phyloP scores from a whole-genome alignment of 805 yeast genomes.

The Candida ponderosae region DNA sequence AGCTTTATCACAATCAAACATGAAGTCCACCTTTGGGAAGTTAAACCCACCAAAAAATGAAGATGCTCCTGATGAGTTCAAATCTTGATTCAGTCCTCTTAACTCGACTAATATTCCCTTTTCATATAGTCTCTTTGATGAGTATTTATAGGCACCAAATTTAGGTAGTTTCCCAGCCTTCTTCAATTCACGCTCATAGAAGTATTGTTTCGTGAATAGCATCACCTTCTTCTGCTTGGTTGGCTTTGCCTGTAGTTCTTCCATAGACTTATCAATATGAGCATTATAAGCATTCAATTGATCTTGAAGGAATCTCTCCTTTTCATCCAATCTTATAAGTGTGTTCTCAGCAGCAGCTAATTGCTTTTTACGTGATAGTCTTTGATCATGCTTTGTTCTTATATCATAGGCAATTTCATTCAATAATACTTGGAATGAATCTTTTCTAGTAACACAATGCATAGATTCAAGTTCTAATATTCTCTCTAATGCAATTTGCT shows the following conservation, averaged over 20 bases:
- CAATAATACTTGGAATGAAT: conserved; percentile 70
- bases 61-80: conserved; percentile 27
- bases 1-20: conserved; percentile 66
- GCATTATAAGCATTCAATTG: conserved; percentile 34
- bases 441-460: conserved; percentile 55
- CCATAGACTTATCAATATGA: conserved; percentile 44
- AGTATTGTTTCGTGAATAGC: conserved; percentile 67
- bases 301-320: conserved; percentile 33
- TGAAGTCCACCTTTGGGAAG: conserved; percentile 61
- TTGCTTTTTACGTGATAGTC: conserved; percentile 39
- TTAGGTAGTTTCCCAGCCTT: conserved; percentile 59
- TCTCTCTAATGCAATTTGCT: conserved; percentile 65
- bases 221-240: conserved; percentile 24
- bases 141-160: conserved; percentile 72
- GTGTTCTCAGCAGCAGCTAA: conserved; percentile 37
- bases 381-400: conserved; percentile 42
- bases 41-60: conserved; percentile 35
- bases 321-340: conserved; percentile 33
- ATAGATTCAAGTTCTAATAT: conserved; percentile 66
- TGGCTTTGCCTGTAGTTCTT: conserved; percentile 36
- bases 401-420: conserved; percentile 84
- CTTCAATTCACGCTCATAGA: conserved; percentile 64
- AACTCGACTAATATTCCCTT: conserved; percentile 58
- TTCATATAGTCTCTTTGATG: conserved; percentile 68
- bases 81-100: conserved; percentile 40